These are phyloP conservation scores for Scytalidium lignicola DNA, from an alignment of 2,329 filamentous ascomycete species.

Conservation along the genomic window DNA sequence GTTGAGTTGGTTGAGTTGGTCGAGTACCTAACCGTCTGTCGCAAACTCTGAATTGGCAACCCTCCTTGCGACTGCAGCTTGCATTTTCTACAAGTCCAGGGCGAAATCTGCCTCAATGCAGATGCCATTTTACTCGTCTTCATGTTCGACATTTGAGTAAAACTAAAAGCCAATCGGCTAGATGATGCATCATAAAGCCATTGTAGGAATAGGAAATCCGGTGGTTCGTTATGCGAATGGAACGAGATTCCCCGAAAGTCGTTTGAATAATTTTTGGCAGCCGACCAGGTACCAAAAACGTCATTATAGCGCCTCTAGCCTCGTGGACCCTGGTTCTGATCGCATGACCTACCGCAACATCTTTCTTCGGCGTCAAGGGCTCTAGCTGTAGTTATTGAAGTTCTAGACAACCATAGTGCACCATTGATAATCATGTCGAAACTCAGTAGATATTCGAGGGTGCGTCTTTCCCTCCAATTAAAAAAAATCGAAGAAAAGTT, in stretches of 20 bases:
- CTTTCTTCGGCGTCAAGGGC: too few relatives aligned
- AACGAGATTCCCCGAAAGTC: background rate
- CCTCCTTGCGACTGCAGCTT: constrained; percentile 8
- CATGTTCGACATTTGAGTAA: background rate
- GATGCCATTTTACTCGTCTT: background rate
- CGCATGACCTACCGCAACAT: too few relatives aligned
- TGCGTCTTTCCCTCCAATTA: background rate
- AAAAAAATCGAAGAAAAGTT: constrained; percentile 25
- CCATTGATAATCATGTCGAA: background rate
- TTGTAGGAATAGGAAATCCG: background rate
- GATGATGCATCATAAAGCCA: background rate
- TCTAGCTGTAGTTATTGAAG: too few relatives aligned
- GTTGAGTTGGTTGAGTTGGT: background rate
- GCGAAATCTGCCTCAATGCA: constrained; percentile 1
- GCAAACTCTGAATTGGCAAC: background rate
- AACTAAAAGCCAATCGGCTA: background rate
- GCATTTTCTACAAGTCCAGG: constrained; percentile 25
- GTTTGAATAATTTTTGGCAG: background rate
- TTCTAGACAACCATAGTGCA: background rate
- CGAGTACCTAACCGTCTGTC: constrained; percentile 1
- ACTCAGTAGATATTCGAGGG: background rate
- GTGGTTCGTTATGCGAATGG: background rate
- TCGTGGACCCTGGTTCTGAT: background rate
- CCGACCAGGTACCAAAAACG: background rate
- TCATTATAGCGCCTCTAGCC: background rate